phyloP scores from a whole-genome alignment of 2,329 filamentous ascomycete species.

The Lachnellula occidentalis region DNA sequence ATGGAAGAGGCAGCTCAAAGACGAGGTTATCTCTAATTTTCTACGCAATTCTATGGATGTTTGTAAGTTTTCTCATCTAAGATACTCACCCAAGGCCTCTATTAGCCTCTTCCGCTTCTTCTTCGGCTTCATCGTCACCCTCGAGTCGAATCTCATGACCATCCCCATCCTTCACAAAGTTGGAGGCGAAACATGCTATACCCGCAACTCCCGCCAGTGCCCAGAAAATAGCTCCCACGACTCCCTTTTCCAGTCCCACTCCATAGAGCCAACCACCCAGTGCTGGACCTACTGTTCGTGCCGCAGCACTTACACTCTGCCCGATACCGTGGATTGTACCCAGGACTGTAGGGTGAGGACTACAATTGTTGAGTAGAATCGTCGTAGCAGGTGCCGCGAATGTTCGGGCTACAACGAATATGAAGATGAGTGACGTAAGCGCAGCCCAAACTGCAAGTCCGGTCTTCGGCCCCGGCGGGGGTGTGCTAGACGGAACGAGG shows the following conservation, averaged over 20 bases:
- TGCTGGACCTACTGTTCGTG: slow-evolving; percentile 55
- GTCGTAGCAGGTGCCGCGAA: slow-evolving; percentile 57
- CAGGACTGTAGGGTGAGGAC: slow-evolving; percentile 52
- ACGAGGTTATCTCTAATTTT: not conserved
- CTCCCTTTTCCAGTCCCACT: slow-evolving; percentile 47
- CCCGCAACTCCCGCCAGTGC: slow-evolving; percentile 48
- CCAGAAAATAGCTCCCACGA: slow-evolving; percentile 43
- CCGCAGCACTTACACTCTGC: slow-evolving; percentile 54
- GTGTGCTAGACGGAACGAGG: slow-evolving; percentile 47
- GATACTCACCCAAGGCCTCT: slow-evolving; percentile 7
- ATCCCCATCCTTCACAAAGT: slow-evolving; percentile 53
- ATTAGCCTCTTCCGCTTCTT: slow-evolving; percentile 23
- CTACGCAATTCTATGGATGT: not conserved
- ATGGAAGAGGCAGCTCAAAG: not conserved
- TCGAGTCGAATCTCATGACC: slow-evolving; percentile 62
- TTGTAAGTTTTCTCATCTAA: not conserved
- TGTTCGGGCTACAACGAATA: slow-evolving; percentile 69
- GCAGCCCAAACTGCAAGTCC: slow-evolving; percentile 24
- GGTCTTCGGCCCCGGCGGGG: slow-evolving; percentile 26
- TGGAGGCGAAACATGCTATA: slow-evolving; percentile 43
- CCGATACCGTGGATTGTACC: slow-evolving; percentile 53
- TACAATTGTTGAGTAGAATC: slow-evolving; percentile 57
- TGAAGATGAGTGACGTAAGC: slow-evolving; percentile 38
- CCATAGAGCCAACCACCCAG: slow-evolving; percentile 58
- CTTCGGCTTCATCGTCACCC: slow-evolving; percentile 48